A percentile compares a stretch with the other conserved stretches of the same genome.
These are phyloP conservation scores for Apiosordaria backusii DNA, from an alignment of 495 filamentous ascomycete species.

Conservation along the genomic window DNA sequence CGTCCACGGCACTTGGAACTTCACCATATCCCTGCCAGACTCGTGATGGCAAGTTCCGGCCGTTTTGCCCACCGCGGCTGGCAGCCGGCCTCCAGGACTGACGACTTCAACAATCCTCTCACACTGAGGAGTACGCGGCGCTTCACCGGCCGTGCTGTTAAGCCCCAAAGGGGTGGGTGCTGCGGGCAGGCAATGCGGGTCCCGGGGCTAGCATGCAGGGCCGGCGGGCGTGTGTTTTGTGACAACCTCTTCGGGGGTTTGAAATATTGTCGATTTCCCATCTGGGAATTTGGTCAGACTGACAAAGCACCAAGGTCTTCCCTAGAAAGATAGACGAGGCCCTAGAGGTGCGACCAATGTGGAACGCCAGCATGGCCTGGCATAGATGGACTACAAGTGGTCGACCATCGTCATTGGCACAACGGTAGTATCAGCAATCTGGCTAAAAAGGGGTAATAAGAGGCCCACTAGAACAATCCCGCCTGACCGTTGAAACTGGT, in stretches of 20 bases:
- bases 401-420: conserved; percentile 11
- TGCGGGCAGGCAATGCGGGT: conserved; percentile 11
- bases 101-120: not conserved
- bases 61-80: not conserved
- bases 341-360: conserved; percentile 16
- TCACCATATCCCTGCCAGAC: conserved; percentile 8
- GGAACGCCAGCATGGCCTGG: conserved; percentile 15
- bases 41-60: conserved; percentile 23
- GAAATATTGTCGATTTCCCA: conserved; percentile 24
- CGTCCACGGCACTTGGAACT: conserved; percentile 29
- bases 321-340: conserved; percentile 14
- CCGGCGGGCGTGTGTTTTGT: conserved; percentile 8
- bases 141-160: conserved; percentile 16
- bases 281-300: conserved; percentile 33
- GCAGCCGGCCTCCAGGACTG: not conserved
- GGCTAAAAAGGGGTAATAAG: conserved; percentile 34
- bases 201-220: conserved; percentile 13
- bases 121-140: conserved; percentile 5
- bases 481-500: conserved; percentile 6
- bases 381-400: not conserved
- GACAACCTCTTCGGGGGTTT: conserved; percentile 24
- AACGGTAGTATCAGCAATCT: conserved; percentile 32
- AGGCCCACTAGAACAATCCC: conserved; percentile 9
- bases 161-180: conserved; percentile 15
- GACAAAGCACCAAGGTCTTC: conserved; percentile 29